phyloP scores from a whole-genome alignment of 1,284 basidiomycete species.

The Grifola frondosa region DNA sequence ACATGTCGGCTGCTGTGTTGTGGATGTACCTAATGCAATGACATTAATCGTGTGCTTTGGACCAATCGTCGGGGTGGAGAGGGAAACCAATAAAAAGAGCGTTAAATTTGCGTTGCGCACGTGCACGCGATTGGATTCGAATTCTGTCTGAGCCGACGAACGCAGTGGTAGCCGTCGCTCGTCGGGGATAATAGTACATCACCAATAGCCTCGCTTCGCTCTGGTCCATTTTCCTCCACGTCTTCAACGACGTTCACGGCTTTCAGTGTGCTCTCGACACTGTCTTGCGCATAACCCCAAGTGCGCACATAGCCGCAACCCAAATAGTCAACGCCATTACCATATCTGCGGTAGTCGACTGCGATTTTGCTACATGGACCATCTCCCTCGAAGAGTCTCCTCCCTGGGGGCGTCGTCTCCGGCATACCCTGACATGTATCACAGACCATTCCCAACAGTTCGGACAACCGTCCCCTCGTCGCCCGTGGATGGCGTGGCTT shows the following conservation, averaged over 20 bases:
- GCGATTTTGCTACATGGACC: constrained; percentile 16
- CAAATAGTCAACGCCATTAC: neutral
- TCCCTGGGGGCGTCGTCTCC: constrained; percentile 31
- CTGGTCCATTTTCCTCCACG: constrained; percentile 17
- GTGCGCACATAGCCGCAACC: constrained; percentile 8
- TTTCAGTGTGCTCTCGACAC: constrained; percentile 12
- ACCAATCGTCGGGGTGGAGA: too few species aligned
- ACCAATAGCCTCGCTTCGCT: neutral
- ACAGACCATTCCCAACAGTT: constrained; percentile 40
- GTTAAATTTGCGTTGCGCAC: constrained; percentile 5
- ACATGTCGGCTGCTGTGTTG: neutral
- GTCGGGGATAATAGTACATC: constrained; percentile 1
- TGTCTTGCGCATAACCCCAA: constrained; percentile 10
- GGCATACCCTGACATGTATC: constrained; percentile 37
- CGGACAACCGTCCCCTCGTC: constrained; percentile 39
- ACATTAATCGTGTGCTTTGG: too few species aligned
- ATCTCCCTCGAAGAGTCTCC: constrained; percentile 29
- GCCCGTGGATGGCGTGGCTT: constrained; percentile 23
- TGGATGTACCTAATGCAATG: neutral
- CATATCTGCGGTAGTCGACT: neutral
- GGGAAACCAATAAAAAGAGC: neutral
- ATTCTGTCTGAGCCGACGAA: constrained; percentile 8
- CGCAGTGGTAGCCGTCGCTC: constrained; percentile 12
- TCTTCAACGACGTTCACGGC: constrained; percentile 21
- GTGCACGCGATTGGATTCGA: constrained; percentile 8